Evolutionary conservation across 2,329 filamentous ascomycete species (phyloP).

Genomic region (Fusarium caatingaense): DNA sequence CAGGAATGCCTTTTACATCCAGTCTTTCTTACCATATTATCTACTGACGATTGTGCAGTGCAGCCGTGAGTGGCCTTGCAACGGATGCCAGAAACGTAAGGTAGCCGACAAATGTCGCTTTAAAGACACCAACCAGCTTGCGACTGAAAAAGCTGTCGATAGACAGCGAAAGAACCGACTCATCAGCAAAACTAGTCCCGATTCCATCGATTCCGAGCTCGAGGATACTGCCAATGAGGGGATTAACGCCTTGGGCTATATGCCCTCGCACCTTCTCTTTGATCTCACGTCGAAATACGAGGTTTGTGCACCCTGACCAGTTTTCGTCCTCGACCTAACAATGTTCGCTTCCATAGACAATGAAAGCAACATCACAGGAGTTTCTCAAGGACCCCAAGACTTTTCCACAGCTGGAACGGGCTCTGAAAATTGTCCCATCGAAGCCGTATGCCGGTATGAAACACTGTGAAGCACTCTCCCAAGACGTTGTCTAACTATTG

Average conservation of each 20-base stretch:
- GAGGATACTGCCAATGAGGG: slow-evolving; percentile 46
- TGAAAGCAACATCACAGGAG: slow-evolving; percentile 36
- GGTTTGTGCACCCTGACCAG: slow-evolving; percentile 32
- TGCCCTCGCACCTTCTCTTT: slow-evolving; percentile 49
- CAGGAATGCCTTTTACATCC: background rate
- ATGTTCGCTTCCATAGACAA: slow-evolving; percentile 1
- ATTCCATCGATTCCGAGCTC: slow-evolving; percentile 35
- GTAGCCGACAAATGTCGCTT: slow-evolving; percentile 53
- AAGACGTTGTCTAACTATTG: slow-evolving; percentile 3
- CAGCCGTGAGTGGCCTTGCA: slow-evolving; percentile 55
- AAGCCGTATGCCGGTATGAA: slow-evolving; percentile 51
- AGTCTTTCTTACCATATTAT: background rate
- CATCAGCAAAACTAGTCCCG: slow-evolving; percentile 31
- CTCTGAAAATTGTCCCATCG: slow-evolving; percentile 49
- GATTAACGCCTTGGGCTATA: slow-evolving; percentile 53
- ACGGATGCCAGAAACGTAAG: slow-evolving; percentile 55
- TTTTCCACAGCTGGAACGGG: slow-evolving; percentile 49
- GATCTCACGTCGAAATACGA: slow-evolving; percentile 43
- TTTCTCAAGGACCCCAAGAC: slow-evolving; percentile 37
- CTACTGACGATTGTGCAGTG: slow-evolving; percentile 46
- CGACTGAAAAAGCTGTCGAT: slow-evolving; percentile 40
- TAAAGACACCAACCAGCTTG: slow-evolving; percentile 40
- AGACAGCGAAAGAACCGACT: slow-evolving; percentile 42
- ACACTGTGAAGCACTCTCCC: background rate
- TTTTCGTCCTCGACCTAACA: background rate